These are phyloP conservation scores for Serendipita sp. DNA, from an alignment of 768 basidiomycete species.

Conservation along the genomic window DNA sequence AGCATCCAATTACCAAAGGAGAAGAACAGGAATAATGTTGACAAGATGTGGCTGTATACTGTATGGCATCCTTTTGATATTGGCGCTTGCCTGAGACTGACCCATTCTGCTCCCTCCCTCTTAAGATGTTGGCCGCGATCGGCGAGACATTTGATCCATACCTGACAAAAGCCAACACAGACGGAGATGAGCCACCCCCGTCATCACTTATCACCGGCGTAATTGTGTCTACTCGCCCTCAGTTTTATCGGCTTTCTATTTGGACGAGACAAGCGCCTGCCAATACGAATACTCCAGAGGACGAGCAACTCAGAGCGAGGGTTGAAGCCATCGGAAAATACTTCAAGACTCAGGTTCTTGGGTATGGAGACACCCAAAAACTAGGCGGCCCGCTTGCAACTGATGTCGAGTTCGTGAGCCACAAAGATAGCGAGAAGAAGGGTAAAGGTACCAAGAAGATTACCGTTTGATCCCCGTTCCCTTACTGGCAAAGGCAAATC, in stretches of 20 bases:
- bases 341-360: conserved; percentile 84
- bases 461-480: conserved; percentile 9
- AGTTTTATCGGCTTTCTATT: conserved; percentile 92
- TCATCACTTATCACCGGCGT: conserved; percentile 65
- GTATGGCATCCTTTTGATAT: conserved; percentile 26
- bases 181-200: conserved; percentile 21
- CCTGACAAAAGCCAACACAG: conserved; percentile 26
- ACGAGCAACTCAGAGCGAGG: conserved; percentile 50
- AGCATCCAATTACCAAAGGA: conserved; percentile 93
- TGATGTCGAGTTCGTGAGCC: conserved; percentile 87
- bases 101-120: not conserved
- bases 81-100: conserved; percentile 11
- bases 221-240: conserved; percentile 84
- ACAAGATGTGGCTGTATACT: conserved; percentile 97
- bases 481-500: not conserved
- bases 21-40: conserved; percentile 69
- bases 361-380: conserved; percentile 56
- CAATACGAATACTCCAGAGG: conserved; percentile 16
- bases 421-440: conserved; percentile 93
- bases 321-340: conserved; percentile 74
- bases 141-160: conserved; percentile 96
- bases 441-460: conserved; percentile 48
- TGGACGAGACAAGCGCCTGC: conserved; percentile 83
- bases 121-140: conserved; percentile 95
- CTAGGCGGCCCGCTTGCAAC: conserved; percentile 77